Evolutionary conservation across 2,329 filamentous ascomycete genomes (phyloP).

Genomic region (Fusarium buharicum): DNA sequence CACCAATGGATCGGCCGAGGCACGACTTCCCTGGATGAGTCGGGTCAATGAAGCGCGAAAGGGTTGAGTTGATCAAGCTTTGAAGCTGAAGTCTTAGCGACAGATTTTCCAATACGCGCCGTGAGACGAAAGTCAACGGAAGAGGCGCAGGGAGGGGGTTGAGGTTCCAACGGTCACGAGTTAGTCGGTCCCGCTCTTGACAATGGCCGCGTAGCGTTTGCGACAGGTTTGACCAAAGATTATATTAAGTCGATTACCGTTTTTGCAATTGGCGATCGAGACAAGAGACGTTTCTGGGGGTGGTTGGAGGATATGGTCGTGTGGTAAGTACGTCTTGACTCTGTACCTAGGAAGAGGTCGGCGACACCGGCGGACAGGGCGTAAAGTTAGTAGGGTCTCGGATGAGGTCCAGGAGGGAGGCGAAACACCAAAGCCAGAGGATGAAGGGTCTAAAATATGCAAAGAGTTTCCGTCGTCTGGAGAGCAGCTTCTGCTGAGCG

Average conservation of each 20-base stretch:
- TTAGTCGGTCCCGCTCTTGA: slow-evolving; percentile 27
- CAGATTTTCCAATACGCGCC: slow-evolving; percentile 31
- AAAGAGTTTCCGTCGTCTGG: slow-evolving; percentile 3
- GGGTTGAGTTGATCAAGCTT: slow-evolving; percentile 5
- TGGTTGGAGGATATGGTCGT: slow-evolving; percentile 38
- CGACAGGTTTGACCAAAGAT: slow-evolving; percentile 16
- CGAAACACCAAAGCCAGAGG: slow-evolving; percentile 11
- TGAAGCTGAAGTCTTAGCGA: slow-evolving; percentile 25
- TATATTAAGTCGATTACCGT: slow-evolving; percentile 8
- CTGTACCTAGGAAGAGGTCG: slow-evolving; percentile 38
- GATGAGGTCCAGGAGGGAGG: slow-evolving; percentile 15
- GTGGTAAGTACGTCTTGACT: slow-evolving; percentile 36
- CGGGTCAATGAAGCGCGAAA: slow-evolving; percentile 17
- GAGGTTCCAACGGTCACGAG: slow-evolving; percentile 39
- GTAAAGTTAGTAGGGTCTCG: slow-evolving; percentile 17
- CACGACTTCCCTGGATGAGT: slow-evolving; percentile 23
- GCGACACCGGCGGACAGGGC: slow-evolving; percentile 36
- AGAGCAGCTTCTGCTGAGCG: slow-evolving; percentile 9
- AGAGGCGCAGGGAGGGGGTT: slow-evolving; percentile 33
- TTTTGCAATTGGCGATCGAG: slow-evolving; percentile 25
- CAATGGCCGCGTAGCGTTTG: slow-evolving; percentile 26
- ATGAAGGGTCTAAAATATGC: slow-evolving; percentile 12
- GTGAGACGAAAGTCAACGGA: slow-evolving; percentile 28
- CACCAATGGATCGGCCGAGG: slow-evolving; percentile 37
- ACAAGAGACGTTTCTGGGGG: slow-evolving; percentile 27